Evolutionary conservation across 306 rosid genomes (phyloP).

Genomic region (Styphnolobium japonicum): DNA sequence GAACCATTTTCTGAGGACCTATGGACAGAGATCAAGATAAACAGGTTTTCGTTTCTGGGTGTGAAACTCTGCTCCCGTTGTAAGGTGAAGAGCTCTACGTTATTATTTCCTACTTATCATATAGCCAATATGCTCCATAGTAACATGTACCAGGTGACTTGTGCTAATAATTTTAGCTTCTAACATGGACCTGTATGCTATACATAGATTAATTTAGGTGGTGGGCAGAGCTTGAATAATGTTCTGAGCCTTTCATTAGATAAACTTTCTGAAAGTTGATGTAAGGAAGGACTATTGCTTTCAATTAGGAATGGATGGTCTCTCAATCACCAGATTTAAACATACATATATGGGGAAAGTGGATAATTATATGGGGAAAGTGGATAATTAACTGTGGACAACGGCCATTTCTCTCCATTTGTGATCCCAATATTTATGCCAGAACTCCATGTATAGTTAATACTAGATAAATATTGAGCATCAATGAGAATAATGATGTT

Average conservation of each 20-base stretch:
- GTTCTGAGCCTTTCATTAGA: not conserved
- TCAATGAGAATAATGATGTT: not conserved
- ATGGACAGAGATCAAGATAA: slow-evolving; percentile 72
- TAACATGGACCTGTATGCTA: not conserved
- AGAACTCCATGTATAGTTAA: not conserved
- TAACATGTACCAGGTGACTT: not conserved
- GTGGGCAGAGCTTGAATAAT: not conserved
- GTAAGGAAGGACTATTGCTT: not conserved
- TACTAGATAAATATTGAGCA: not conserved
- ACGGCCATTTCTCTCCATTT: not conserved
- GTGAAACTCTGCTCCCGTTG: slow-evolving; percentile 84
- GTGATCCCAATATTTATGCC: not conserved
- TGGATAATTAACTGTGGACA: not conserved
- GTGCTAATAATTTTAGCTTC: slow-evolving; percentile 8
- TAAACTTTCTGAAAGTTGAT: no score
- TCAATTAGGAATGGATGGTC: not conserved
- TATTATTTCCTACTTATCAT: not conserved
- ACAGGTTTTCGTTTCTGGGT: slow-evolving; percentile 60
- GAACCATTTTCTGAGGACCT: slow-evolving; percentile 84
- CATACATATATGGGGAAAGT: no score
- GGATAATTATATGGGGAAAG: no score
- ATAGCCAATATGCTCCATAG: slow-evolving; percentile 7
- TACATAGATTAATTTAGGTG: not conserved
- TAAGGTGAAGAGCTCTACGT: slow-evolving; percentile 54
- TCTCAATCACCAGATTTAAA: not conserved